Percentiles rank a stretch among this genome's conserved stretches.
Conservation (phyloP, 352 stramenopile genomes). For the Globisporangium recalcitrans region DNA sequence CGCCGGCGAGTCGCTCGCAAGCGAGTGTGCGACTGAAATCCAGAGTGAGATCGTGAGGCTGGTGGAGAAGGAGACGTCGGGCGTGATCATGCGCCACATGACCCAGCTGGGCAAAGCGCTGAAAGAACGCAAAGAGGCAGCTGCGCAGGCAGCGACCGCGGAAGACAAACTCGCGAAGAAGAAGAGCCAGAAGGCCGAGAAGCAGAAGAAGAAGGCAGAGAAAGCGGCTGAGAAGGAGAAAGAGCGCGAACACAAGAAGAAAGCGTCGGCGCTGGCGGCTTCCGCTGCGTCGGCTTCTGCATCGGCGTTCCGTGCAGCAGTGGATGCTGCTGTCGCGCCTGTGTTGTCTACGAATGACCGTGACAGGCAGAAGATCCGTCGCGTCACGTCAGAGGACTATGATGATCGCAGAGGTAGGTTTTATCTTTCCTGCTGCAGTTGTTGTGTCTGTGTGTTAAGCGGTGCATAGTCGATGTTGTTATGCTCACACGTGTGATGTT, state of each 20-base stretch:
- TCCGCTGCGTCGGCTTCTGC: not conserved
- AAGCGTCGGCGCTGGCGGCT: not conserved
- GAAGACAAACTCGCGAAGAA: conserved; percentile 8
- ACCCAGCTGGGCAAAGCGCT: conserved; percentile 46
- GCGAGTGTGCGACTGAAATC: conserved; percentile 40
- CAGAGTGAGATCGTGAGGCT: conserved; percentile 27
- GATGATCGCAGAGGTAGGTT: not conserved
- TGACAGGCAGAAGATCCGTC: not conserved
- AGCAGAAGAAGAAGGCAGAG: conserved; percentile 9
- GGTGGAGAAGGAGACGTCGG: conserved; percentile 43
- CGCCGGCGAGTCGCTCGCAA: conserved; percentile 18
- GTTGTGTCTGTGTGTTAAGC: not conserved
- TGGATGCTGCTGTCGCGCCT: not conserved
- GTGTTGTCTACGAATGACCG: not conserved
- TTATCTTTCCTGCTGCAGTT: not conserved
- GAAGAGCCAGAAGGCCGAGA: conserved; percentile 4
- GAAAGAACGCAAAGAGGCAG: conserved; percentile 24
- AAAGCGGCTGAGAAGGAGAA: not conserved
- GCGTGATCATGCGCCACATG: conserved; percentile 58
- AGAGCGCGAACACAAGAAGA: conserved; percentile 2
- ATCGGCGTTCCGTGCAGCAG: not conserved
- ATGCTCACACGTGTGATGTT: too few species aligned
- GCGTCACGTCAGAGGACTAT: not conserved
- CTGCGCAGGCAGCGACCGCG: not conserved
- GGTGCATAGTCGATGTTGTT: too few species aligned